Base-by-base conservation (phyloP, 1,139 yeast species). In the Suhomyces choctaworum region DNA sequence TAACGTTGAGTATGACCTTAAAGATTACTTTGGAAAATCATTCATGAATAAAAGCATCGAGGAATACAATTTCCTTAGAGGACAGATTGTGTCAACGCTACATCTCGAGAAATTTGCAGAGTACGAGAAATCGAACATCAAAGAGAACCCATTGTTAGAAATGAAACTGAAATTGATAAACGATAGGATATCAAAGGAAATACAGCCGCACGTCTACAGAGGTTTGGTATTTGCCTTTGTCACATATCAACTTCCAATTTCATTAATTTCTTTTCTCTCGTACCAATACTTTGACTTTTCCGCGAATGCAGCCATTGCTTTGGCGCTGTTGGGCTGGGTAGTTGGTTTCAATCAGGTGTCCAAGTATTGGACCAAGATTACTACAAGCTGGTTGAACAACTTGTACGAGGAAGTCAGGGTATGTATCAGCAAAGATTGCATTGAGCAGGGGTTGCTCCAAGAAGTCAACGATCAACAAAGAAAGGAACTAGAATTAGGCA, bases 321-420 rank as follows among this genome's bases (percentile, higher is more conserved):
- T 70, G 11, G 59, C 56, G 4, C 48, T 57, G 5, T 50, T 70
- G n/a, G 76, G 76, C 2, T 59, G 69, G 62, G 66, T 64, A 5
- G 48, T 66, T 34, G 76, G 76, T 6, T 67, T 70, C 47, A 69
- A 69, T 37, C 59, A 66, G 34, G 71, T 70, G 2, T 62, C 73
- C 5, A 65, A 61, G 33, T 46, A 42, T 5, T 70, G 76, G 76
- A 60, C 58, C 20, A 31, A 29, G 0, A 60, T 66, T 36, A 51
- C 57, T 2, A 44, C 44, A 2, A 23, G 41, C 3, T 70, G 76
- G 76, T 40, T 55, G 11, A 35, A 40, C 2, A 35, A 46, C 2
- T 44, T 70, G 16, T 66, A 52, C 41, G 75, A 70, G 39, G 60
- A 64, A 16, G 54, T 62, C 4, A 50, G 76, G 25, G 15, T 66